Conservation (phyloP, 768 basidiomycete species). For the Auriscalpium microsporum region DNA sequence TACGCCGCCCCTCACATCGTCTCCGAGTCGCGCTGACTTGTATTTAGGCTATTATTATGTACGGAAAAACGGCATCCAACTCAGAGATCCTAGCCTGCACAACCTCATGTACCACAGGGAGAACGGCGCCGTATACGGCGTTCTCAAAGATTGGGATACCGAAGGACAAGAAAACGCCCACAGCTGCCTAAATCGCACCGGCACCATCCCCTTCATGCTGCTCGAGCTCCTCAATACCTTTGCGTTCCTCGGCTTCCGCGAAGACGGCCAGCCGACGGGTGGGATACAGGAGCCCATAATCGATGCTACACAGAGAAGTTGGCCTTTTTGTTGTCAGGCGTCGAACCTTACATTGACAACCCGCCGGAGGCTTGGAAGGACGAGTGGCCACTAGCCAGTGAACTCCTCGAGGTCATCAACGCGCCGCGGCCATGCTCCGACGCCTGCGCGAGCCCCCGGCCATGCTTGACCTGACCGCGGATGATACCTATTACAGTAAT, state of each 20-base stretch:
- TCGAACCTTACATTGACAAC: too few relatives aligned
- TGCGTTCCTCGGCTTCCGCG: neutral
- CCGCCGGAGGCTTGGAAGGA: too few relatives aligned
- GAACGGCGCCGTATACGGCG: neutral
- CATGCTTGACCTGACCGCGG: too few relatives aligned
- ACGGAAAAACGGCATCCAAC: neutral
- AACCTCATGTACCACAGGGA: neutral
- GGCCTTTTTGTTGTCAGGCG: too few relatives aligned
- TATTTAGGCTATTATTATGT: neutral
- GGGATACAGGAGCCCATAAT: neutral
- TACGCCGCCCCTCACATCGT: too few relatives aligned
- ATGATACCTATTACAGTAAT: neutral
- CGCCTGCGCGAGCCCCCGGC: too few relatives aligned
- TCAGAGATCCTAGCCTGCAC: neutral
- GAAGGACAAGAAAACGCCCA: too few relatives aligned
- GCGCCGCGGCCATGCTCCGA: too few relatives aligned
- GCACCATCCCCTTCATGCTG: neutral
- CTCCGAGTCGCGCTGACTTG: too few relatives aligned
- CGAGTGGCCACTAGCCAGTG: too few relatives aligned
- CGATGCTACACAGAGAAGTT: neutral
- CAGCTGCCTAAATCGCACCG: neutral
- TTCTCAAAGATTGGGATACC: conserved; percentile 1
- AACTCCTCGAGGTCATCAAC: too few relatives aligned
- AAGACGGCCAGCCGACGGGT: neutral
- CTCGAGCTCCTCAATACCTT: neutral